Percentiles rank a stretch among this genome's conserved stretches.
Evolutionary conservation across 176 grass and related monocot genomes (phyloP).

Genomic region (Phragmites australis): DNA sequence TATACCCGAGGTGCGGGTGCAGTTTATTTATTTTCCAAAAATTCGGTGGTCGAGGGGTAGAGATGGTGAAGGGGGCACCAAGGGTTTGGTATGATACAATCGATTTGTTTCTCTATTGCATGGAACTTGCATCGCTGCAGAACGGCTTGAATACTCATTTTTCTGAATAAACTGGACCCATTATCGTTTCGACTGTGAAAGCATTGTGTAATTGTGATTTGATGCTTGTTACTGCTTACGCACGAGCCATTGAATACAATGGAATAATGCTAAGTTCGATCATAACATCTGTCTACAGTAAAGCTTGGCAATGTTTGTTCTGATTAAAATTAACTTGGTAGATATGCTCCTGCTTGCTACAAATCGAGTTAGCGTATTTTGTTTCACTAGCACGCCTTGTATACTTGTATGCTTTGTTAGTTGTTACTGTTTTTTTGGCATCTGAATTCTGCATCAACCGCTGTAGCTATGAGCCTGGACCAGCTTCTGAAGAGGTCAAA

Average conservation of each 20-base stretch:
- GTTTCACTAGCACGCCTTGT: not conserved
- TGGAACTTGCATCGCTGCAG: not conserved
- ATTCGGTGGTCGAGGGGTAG: too few relatives aligned
- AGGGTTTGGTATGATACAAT: constrained; percentile 4
- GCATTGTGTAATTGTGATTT: not conserved
- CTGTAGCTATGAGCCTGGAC: constrained; percentile 66
- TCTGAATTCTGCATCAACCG: constrained; percentile 12
- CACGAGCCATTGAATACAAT: not conserved
- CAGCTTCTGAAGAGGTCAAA: constrained; percentile 42
- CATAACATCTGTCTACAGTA: too few relatives aligned
- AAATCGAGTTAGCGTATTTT: not conserved
- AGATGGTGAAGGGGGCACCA: constrained; percentile 17
- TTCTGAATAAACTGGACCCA: not conserved
- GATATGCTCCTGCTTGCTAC: not conserved
- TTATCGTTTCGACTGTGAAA: not conserved
- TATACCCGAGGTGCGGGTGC: too few relatives aligned
- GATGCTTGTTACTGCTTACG: not conserved
- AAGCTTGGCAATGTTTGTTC: not conserved
- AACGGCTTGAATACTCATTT: not conserved
- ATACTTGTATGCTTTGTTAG: not conserved
- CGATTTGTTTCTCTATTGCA: too few relatives aligned
- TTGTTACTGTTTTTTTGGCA: not conserved
- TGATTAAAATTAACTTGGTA: not conserved
- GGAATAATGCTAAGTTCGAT: not conserved
- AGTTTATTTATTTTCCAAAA: too few relatives aligned